Conservation (phyloP, 2,329 filamentous ascomycete species). For the Fusarium sp. region DNA sequence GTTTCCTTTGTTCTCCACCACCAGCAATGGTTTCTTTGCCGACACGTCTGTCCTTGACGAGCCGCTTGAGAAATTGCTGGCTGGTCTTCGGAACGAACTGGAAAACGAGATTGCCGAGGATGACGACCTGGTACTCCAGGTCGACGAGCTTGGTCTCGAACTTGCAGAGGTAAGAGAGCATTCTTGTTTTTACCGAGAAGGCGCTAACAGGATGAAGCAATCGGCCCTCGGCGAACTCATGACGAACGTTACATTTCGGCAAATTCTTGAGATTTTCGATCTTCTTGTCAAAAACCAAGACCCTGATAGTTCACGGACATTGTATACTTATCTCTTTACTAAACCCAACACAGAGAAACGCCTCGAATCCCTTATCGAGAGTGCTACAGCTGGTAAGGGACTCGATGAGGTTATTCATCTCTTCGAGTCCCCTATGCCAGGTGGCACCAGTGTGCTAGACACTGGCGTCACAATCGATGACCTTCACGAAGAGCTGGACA, state of each 20-base stretch:
- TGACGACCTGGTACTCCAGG: constrained; percentile 66
- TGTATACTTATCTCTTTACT: constrained; percentile 62
- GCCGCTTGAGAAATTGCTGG: constrained; percentile 61
- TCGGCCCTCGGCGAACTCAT: constrained; percentile 55
- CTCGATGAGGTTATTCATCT: constrained; percentile 59
- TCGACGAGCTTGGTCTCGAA: constrained; percentile 68
- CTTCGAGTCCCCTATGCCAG: constrained; percentile 52
- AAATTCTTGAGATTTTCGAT: constrained; percentile 61
- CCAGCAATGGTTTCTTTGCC: constrained; percentile 62
- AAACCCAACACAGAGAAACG: constrained; percentile 58
- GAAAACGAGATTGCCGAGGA: constrained; percentile 60
- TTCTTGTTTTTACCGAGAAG: not conserved
- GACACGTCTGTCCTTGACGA: constrained; percentile 59
- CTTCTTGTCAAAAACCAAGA: constrained; percentile 62
- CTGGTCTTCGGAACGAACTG: constrained; percentile 62
- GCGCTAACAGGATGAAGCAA: constrained; percentile 52
- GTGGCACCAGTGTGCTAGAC: constrained; percentile 32
- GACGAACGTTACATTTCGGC: constrained; percentile 56
- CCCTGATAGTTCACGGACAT: constrained; percentile 54
- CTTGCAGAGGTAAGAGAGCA: constrained; percentile 63
- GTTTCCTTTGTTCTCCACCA: constrained; percentile 58
- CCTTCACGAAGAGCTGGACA: constrained; percentile 44
- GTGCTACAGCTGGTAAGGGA: constrained; percentile 59
- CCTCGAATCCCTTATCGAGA: constrained; percentile 59
- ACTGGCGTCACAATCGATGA: constrained; percentile 36